A percentile compares a stretch with the other conserved stretches of the same genome.
Evolutionary conservation across 257 asterid species (phyloP).

Genomic region (Forsythia suspensa): DNA sequence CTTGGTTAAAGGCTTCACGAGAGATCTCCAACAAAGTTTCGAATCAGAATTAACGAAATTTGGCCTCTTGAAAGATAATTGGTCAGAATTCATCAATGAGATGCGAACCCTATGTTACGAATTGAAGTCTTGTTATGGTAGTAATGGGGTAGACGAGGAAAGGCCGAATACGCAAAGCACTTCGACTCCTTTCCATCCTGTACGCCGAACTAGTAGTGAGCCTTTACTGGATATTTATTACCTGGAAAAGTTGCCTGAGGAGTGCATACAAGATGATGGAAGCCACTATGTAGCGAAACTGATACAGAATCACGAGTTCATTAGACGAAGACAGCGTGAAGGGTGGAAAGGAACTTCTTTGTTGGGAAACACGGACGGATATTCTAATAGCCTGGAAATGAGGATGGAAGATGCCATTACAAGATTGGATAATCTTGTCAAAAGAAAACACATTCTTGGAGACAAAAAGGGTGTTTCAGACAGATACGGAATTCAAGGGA

Average conservation of each 20-base stretch:
- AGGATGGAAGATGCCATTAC: constrained; percentile 35
- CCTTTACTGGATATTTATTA: constrained; percentile 32
- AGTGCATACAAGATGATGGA: constrained; percentile 23
- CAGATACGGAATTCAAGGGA: neutral
- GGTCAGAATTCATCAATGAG: constrained; percentile 36
- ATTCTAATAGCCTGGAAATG: constrained; percentile 28
- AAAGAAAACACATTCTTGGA: constrained; percentile 18
- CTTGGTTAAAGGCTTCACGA: constrained; percentile 45
- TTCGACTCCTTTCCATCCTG: neutral
- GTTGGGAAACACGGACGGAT: constrained; percentile 26
- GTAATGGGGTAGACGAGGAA: constrained; percentile 17
- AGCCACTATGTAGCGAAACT: constrained; percentile 40
- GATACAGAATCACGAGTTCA: constrained; percentile 46
- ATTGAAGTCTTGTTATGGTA: constrained; percentile 30
- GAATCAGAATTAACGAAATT: constrained; percentile 31
- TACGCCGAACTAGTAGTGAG: constrained; percentile 38
- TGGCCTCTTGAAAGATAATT: constrained; percentile 32
- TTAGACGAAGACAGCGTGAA: constrained; percentile 39
- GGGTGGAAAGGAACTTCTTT: constrained; percentile 26
- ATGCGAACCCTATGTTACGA: constrained; percentile 34
- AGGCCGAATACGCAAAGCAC: neutral
- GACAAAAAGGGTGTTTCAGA: constrained; percentile 8
- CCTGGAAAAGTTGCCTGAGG: constrained; percentile 14
- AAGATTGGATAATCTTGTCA: constrained; percentile 40
- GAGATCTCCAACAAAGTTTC: constrained; percentile 33